Percentiles rank a stretch among this genome's conserved stretches.
Evolutionary conservation across 805 yeast species (phyloP).

Genomic region (Wickerhamiella azymoides): DNA sequence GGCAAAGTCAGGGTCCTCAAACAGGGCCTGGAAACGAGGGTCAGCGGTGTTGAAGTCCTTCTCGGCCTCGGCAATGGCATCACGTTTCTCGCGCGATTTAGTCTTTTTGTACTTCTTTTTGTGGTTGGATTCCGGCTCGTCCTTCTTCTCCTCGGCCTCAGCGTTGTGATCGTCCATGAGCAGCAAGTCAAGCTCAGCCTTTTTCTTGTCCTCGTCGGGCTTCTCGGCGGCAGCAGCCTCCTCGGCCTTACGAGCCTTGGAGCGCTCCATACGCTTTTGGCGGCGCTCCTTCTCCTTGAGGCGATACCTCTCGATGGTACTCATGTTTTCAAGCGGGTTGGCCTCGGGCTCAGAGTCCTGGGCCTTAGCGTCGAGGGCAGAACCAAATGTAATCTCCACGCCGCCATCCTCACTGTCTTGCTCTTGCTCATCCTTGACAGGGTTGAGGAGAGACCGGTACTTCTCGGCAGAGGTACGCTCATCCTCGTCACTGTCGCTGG

Average conservation of each 20-base stretch:
- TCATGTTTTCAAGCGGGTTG: constrained; percentile 34
- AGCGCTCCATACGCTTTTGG: constrained; percentile 63
- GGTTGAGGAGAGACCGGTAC: constrained; percentile 20
- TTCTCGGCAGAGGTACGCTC: constrained; percentile 15
- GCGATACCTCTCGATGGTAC: constrained; percentile 64
- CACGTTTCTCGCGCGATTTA: constrained; percentile 30
- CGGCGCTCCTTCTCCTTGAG: constrained; percentile 90
- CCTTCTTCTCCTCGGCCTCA: constrained; percentile 61
- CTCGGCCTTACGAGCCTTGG: constrained; percentile 44
- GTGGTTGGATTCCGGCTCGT: constrained; percentile 43
- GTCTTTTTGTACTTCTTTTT: constrained; percentile 29
- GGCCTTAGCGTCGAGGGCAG: constrained; percentile 48
- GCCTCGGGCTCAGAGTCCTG: constrained; percentile 7
- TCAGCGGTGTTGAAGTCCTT: constrained; percentile 58
- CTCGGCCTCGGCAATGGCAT: constrained; percentile 34
- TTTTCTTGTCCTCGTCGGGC: constrained; percentile 28
- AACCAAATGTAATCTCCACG: constrained; percentile 92
- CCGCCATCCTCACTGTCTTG: constrained; percentile 40
- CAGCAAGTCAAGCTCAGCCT: constrained; percentile 61
- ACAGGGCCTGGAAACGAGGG: constrained; percentile 72
- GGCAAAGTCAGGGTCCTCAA: constrained; percentile 78
- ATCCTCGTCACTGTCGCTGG: constrained; percentile 24
- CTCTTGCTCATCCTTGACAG: constrained; percentile 22
- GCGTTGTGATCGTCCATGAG: constrained; percentile 62
- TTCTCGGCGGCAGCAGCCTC: constrained; percentile 29